These are phyloP conservation scores for Paramecium caudatum DNA, from an alignment of 73 alveolate genomes.

Conservation along the genomic window DNA sequence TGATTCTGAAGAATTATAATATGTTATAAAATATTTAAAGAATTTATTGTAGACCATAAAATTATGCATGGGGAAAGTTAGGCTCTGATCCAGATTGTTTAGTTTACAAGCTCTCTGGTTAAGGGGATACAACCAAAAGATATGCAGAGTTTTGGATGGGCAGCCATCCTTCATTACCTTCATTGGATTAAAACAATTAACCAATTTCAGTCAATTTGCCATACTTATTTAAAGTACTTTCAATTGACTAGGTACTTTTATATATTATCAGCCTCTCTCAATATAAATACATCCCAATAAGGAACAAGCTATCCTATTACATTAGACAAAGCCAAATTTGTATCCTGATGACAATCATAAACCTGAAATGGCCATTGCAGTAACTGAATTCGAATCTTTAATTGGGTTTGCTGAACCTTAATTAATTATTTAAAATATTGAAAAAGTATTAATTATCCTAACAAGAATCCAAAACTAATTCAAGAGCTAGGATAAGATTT, in stretches of 20 bases:
- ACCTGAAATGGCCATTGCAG: slow-evolving; percentile 99
- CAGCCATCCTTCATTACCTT: slow-evolving; percentile 97
- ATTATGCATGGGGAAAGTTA: slow-evolving; percentile 94
- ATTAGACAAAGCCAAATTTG: slow-evolving; percentile 89
- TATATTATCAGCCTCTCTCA: slow-evolving; percentile 90
- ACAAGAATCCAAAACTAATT: slow-evolving; percentile 71
- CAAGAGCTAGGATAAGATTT: slow-evolving; percentile 75
- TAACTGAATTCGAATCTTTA: slow-evolving; percentile 94
- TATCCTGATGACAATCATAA: slow-evolving; percentile 99
- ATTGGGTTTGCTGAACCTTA: slow-evolving; percentile 86
- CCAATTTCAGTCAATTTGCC: slow-evolving; percentile 85
- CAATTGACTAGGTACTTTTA: slow-evolving; percentile 78
- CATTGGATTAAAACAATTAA: slow-evolving; percentile 81
- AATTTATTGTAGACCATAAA: slow-evolving; percentile 76
- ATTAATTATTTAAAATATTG: slow-evolving; percentile 74
- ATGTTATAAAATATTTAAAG: slow-evolving; percentile 49
- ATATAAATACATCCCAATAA: slow-evolving; percentile 99
- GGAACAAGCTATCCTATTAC: slow-evolving; percentile 90
- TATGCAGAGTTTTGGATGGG: slow-evolving; percentile 99
- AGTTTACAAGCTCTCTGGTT: slow-evolving; percentile 74
- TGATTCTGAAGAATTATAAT: too few species aligned
- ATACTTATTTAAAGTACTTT: slow-evolving; percentile 95
- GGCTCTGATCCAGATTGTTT: slow-evolving; percentile 84
- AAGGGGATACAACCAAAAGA: slow-evolving; percentile 72
- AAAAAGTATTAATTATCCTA: not conserved